Base-by-base conservation (phyloP, 371 early-diverging fungal genomes). In the Smittium mucronatum region DNA sequence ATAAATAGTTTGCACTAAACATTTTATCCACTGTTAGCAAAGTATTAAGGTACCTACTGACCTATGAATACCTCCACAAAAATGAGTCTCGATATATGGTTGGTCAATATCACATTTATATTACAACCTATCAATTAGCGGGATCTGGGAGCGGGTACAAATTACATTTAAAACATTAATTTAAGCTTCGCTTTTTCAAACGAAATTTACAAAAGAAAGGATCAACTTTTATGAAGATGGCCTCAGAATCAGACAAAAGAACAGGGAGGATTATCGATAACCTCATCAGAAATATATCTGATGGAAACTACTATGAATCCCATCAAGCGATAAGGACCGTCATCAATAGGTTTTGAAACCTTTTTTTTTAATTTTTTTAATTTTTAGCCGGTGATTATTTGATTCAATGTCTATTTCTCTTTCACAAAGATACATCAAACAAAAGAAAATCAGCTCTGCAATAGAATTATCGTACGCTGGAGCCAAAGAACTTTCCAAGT, bases 291-390 rank as follows among this genome's bases (percentile, higher is more conserved):
- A 84, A 86, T 35, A 85, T 89, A n/a, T 81, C 83, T 60, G 86
- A 83, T 69, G 92, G 91, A 33, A 89, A 93, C 78, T 93, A 89
- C 77, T 94, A 94, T 81, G 93, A 92, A 74, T 91, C 93, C 2
- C 93, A 94, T 74, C 93, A 94, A 78, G 92, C 92, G 91, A 90
- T 91, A 77, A 87, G 90, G 72, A 92, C 94, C 31, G 89, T 93
- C 47, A 87, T 88, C 75, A 87, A 88, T 80, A 83, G 93, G 89
- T 91, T 85, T 70, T 75, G 68, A 57, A 28, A 16, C 61, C 28
- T 47, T 63, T 47, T 63, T 17, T 1, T 57, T 64, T 2, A 36
- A 30, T n/a, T 1, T 59, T 31, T 61, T 11, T 16, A 61, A 11
- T 28, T 16, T 30, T 61, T 16, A 11, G 33, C 31, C 16, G 63